phyloP scores from a whole-genome alignment of 345 rosid species.

The Cardiospermum halicacabum region DNA sequence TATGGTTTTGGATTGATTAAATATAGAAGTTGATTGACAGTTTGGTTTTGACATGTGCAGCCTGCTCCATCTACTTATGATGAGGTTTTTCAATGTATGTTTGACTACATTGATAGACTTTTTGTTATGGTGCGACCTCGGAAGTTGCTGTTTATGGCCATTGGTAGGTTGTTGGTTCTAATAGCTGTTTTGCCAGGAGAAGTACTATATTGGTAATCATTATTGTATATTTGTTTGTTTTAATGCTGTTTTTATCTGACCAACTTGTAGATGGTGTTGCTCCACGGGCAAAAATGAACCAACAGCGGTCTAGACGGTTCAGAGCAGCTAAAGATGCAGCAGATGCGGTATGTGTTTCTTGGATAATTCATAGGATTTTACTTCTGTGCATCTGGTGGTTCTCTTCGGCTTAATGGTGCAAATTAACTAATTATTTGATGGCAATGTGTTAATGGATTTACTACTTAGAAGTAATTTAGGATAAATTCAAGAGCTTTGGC shows the following conservation, averaged over 20 bases:
- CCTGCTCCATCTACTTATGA: constrained; percentile 64
- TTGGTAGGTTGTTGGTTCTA: constrained; percentile 46
- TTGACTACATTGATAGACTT: constrained; percentile 84
- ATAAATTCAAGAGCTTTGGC: background rate
- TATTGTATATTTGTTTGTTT: background rate
- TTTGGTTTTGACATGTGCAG: constrained; percentile 38
- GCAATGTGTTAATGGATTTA: background rate
- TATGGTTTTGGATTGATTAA: background rate
- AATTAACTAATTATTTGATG: background rate
- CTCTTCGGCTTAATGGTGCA: background rate
- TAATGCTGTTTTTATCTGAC: constrained; percentile 18
- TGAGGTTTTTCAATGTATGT: constrained; percentile 83
- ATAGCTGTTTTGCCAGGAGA: background rate
- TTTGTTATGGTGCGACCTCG: constrained; percentile 94
- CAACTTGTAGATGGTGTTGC: constrained; percentile 81
- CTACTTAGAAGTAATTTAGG: background rate
- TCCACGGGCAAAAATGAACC: constrained; percentile 98
- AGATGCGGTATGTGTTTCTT: constrained; percentile 59
- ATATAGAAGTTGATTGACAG: background rate
- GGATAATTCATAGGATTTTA: constrained; percentile 2
- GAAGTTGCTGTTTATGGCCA: constrained; percentile 79
- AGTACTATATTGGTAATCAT: background rate
- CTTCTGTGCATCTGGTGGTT: background rate
- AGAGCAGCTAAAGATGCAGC: constrained; percentile 91
- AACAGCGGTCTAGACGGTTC: constrained; percentile 89